Conservation (phyloP, 352 stramenopile genomes). For the Halophytophthora batemanensis region DNA sequence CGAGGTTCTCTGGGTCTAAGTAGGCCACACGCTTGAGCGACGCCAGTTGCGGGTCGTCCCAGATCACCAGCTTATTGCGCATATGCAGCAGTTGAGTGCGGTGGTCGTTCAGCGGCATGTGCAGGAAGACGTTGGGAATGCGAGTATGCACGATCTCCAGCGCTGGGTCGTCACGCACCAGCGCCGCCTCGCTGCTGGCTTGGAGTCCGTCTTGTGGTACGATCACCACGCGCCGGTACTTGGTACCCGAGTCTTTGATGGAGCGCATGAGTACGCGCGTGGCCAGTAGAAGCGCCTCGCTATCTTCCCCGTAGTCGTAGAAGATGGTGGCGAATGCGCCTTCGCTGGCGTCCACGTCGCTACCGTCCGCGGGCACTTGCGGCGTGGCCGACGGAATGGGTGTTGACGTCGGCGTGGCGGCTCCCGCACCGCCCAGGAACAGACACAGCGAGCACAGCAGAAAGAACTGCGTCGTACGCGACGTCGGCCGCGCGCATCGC, state of each 20-base stretch:
- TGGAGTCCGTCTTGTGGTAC: conserved; percentile 62
- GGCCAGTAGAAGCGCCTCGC: conserved; percentile 54
- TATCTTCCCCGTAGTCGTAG: conserved; percentile 64
- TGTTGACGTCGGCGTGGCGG: too few relatives aligned
- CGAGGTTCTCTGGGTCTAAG: conserved; percentile 74
- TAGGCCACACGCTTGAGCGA: conserved; percentile 72
- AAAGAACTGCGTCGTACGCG: too few relatives aligned
- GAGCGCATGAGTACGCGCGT: conserved; percentile 68
- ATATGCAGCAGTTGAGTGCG: conserved; percentile 76
- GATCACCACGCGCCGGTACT: conserved; percentile 69
- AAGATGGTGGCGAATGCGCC: conserved; percentile 68
- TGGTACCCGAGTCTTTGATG: conserved; percentile 63
- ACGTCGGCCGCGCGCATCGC: too few relatives aligned
- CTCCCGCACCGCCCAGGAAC: too few relatives aligned
- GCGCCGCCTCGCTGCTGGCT: conserved; percentile 28
- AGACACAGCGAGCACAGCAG: too few relatives aligned
- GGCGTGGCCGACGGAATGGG: too few relatives aligned
- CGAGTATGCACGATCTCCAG: conserved; percentile 65
- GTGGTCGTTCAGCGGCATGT: conserved; percentile 54
- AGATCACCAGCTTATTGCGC: conserved; percentile 80
- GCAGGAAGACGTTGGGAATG: conserved; percentile 69
- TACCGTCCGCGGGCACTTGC: conserved; percentile 4
- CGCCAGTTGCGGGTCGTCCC: conserved; percentile 67
- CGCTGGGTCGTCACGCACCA: conserved; percentile 51
- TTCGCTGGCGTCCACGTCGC: conserved; percentile 27